These are phyloP conservation scores for Phytophthora tentaculata DNA, from an alignment of 352 stramenopile species.

Conservation along the genomic window DNA sequence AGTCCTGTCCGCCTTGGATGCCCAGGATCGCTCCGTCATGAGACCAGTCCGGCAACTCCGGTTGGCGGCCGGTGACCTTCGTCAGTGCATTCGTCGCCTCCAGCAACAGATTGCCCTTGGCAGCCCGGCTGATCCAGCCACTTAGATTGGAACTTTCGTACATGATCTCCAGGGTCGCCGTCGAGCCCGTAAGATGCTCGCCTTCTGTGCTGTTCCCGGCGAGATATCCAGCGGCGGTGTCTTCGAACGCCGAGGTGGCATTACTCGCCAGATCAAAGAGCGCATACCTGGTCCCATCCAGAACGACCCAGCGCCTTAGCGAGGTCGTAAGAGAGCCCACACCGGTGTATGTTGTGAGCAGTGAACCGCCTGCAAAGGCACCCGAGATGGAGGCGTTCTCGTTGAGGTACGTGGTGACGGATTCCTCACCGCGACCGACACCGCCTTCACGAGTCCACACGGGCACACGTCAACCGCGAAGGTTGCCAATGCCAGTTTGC, in stretches of 20 bases:
- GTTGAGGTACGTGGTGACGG: conserved; percentile 37
- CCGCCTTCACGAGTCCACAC: conserved; percentile 35
- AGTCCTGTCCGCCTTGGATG: conserved; percentile 38
- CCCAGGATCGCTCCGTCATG: conserved; percentile 33
- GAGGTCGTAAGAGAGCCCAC: conserved; percentile 28
- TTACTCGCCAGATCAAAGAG: conserved; percentile 36
- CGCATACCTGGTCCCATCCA: conserved; percentile 31
- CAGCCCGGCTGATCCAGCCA: conserved; percentile 28
- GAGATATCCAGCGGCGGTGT: conserved; percentile 32
- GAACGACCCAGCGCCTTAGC: conserved; percentile 30
- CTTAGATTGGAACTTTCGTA: conserved; percentile 25
- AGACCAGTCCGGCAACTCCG: conserved; percentile 28
- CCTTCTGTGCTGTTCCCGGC: conserved; percentile 30
- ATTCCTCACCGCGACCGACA: conserved; percentile 31
- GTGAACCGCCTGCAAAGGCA: conserved; percentile 26
- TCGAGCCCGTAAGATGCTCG: conserved; percentile 18
- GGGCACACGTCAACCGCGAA: conserved; percentile 32
- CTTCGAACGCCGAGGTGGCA: conserved; percentile 27
- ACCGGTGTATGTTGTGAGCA: conserved; percentile 33
- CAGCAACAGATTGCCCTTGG: conserved; percentile 27
- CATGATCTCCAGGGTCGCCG: conserved; percentile 30
- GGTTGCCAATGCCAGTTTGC: conserved; percentile 32
- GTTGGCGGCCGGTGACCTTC: conserved; percentile 27
- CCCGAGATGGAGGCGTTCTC: conserved; percentile 30
- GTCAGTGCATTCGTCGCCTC: conserved; percentile 28